Conservation (phyloP, 257 asterid genomes). For the Nicotiana tomentosiformis region DNA sequence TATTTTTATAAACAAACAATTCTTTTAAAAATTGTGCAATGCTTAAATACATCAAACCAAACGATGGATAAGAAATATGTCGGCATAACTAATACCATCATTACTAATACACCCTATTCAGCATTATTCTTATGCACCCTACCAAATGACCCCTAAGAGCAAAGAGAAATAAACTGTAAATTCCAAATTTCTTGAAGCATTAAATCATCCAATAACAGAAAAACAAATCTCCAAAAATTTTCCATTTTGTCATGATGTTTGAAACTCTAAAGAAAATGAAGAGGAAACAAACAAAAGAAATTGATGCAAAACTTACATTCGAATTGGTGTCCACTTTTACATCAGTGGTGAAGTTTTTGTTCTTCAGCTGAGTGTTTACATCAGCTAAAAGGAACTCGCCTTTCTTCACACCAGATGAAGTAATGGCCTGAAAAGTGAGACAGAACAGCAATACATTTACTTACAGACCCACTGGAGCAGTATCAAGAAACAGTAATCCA, state of each 20-base stretch:
- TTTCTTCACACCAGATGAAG: conserved; percentile 48
- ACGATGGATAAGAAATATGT: too few relatives aligned
- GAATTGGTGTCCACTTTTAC: conserved; percentile 50
- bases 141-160: neutral
- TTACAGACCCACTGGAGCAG: neutral
- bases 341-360: conserved; percentile 50
- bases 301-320: conserved; percentile 28
- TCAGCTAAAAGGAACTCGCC: conserved; percentile 47
- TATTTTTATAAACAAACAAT: too few relatives aligned
- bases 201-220: neutral
- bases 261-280: neutral
- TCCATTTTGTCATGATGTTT: too few relatives aligned
- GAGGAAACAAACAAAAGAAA: neutral
- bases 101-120: too few relatives aligned
- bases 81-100: too few relatives aligned
- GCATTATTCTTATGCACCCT: too few relatives aligned
- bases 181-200: neutral
- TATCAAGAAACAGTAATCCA: neutral
- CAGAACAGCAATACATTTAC: neutral
- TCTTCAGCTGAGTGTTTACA: conserved; percentile 47
- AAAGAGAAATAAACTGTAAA: neutral
- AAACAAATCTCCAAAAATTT: too few relatives aligned
- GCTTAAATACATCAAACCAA: too few relatives aligned
- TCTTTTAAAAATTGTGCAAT: too few relatives aligned
- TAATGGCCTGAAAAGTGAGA: conserved; percentile 38